phyloP scores from a whole-genome alignment of 2,329 filamentous ascomycete genomes.

The Scytalidium sp. region DNA sequence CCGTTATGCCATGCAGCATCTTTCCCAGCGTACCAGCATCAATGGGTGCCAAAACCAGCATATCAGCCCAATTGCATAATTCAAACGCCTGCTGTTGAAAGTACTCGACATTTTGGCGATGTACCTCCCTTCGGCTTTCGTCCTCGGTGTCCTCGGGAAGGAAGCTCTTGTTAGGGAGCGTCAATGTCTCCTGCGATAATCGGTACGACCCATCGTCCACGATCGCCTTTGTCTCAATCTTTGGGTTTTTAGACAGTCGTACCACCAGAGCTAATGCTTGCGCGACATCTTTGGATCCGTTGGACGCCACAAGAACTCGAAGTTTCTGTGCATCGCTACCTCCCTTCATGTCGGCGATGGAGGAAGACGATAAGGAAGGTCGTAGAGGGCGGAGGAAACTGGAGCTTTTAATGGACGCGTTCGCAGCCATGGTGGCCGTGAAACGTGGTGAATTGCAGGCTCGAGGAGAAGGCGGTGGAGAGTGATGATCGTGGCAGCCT shows the following conservation, averaged over 20 bases:
- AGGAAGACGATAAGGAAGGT: conserved; percentile 19
- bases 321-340: conserved; percentile 53
- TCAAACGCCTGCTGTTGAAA: conserved; percentile 56
- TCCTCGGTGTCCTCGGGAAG: conserved; percentile 15
- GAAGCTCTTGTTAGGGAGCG: conserved; percentile 53
- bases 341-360: conserved; percentile 24
- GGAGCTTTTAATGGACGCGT: neutral
- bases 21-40: conserved; percentile 81
- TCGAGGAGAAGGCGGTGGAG: neutral
- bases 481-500: neutral
- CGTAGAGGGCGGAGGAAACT: neutral
- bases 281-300: conserved; percentile 61
- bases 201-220: conserved; percentile 64
- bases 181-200: conserved; percentile 60
- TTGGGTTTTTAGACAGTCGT: conserved; percentile 61
- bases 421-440: neutral
- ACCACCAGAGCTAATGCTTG: conserved; percentile 65
- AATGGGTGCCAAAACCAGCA: conserved; percentile 80
- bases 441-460: neutral
- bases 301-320: conserved; percentile 62
- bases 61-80: conserved; percentile 82
- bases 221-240: conserved; percentile 59
- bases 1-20: conserved; percentile 82
- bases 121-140: conserved; percentile 20
- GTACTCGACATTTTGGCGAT: conserved; percentile 39